Percentiles rank a stretch among this genome's conserved stretches.
phyloP scores from a whole-genome alignment of 352 stramenopile genomes.

The Peronospora farinosa region DNA sequence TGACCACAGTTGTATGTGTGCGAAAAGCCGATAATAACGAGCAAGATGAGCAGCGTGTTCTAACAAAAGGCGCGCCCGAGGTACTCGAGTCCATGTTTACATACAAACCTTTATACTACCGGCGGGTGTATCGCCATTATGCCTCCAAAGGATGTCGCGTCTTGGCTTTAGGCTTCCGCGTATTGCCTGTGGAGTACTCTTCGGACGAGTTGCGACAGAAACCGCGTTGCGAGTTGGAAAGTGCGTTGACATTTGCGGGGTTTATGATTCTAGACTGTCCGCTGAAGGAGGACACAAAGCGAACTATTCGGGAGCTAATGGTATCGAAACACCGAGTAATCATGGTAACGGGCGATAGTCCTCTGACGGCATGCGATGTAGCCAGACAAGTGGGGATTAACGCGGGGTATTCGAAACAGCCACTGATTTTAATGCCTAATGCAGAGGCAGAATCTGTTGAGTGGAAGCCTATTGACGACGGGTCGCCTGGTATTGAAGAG shows the following conservation, averaged over 20 bases:
- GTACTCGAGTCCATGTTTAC: slow-evolving; percentile 83
- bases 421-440: slow-evolving; percentile 61
- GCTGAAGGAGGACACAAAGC: slow-evolving; percentile 94
- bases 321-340: slow-evolving; percentile 87
- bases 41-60: slow-evolving; percentile 76
- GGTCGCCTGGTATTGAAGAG: slow-evolving; percentile 89
- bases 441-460: slow-evolving; percentile 31
- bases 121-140: slow-evolving; percentile 74
- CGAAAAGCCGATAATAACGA: slow-evolving; percentile 64
- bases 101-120: slow-evolving; percentile 88
- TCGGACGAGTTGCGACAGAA: slow-evolving; percentile 63
- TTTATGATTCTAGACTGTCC: slow-evolving; percentile 88
- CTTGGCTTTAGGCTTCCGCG: slow-evolving; percentile 92
- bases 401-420: slow-evolving; percentile 74
- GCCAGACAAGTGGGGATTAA: slow-evolving; percentile 94
- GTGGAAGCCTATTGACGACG: slow-evolving; percentile 83
- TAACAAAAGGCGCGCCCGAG: slow-evolving; percentile 98
- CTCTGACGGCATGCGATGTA: slow-evolving; percentile 97
- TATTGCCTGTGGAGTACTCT: slow-evolving; percentile 59
- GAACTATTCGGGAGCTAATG: slow-evolving; percentile 91
- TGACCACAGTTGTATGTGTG: slow-evolving; percentile 92
- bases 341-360: slow-evolving; percentile 98
- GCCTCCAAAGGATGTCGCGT: slow-evolving; percentile 85
- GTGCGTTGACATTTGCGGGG: slow-evolving; percentile 91
- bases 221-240: slow-evolving; percentile 86